Evolutionary conservation across 176 grass and related monocot species (phyloP).

Genomic region (Paspalum notatum): DNA sequence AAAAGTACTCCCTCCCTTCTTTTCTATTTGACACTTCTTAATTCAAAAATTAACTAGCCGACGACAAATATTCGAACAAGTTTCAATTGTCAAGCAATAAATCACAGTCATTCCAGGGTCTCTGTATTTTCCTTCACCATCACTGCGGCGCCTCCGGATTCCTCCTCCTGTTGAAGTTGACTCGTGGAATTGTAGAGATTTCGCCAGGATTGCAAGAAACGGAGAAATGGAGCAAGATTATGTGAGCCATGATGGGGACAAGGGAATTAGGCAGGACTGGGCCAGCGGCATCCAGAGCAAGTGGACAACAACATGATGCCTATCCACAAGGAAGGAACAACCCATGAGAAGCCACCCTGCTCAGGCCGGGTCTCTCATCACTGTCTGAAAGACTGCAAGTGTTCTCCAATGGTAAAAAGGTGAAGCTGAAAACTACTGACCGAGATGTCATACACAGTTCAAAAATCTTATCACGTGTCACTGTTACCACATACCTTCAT

Average conservation of each 20-base stretch:
- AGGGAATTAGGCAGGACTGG: constrained; percentile 33
- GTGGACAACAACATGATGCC: constrained; percentile 40
- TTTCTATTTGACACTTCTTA: too few species aligned
- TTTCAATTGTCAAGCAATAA: neutral
- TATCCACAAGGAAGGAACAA: constrained; percentile 42
- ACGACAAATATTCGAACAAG: too few species aligned
- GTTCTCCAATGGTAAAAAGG: neutral
- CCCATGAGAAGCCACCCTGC: constrained; percentile 19
- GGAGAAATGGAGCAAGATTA: neutral
- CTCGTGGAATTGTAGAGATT: constrained; percentile 3
- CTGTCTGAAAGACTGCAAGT: neutral
- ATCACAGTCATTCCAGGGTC: neutral
- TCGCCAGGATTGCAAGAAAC: neutral
- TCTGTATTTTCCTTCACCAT: neutral
- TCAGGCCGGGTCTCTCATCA: neutral
- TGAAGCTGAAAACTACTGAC: constrained; percentile 11
- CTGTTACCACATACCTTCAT: neutral
- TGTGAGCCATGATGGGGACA: constrained; percentile 32
- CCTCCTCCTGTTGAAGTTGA: constrained; percentile 25
- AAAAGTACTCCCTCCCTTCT: too few species aligned
- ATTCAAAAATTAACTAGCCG: too few species aligned
- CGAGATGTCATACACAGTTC: neutral
- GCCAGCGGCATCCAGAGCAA: constrained; percentile 20
- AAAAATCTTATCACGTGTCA: too few species aligned
- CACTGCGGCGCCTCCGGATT: constrained; percentile 17